Base-by-base conservation (phyloP, 495 filamentous ascomycete genomes). In the Daldinia decipiens region DNA sequence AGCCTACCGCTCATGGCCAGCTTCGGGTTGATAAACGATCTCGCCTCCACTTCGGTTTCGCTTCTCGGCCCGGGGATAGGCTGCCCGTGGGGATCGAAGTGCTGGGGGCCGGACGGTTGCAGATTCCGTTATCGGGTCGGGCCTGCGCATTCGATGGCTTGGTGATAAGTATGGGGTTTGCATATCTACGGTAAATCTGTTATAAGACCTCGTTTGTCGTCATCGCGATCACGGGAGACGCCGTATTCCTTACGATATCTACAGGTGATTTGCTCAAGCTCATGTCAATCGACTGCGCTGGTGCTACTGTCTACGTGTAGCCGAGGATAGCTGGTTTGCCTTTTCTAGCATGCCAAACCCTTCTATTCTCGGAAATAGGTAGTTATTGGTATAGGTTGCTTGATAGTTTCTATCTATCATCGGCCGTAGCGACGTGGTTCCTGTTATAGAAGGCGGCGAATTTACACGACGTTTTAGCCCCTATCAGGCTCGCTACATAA, bases 81-180 rank as follows among this genome's bases (percentile, higher is more conserved):
- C 43, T 47, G 43, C 19, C 43, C 43, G 43, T 47, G 43, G 19
- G 40, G 40, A 21, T 8, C n/a, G 40, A 45, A 0, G 40, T 19
- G 58, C 53, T 62, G 12, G 12, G 12, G 24, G 34, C 60, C 59
- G 70, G 70, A 58, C 65, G 59, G 65, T 47, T 72, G 64, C 60
- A 72, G 70, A 3, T 27, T 52, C 47, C 47, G 47, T 64, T 68
- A 61, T 68, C 70, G 65, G 59, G 24, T 47, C 64, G 70, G 69
- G 63, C 63, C 34, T 67, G 51, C 61, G 61, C 70, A 68, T 68
- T 62, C 11, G 43, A 60, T 29, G 40, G 32, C 13, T 19, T 36
- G 24, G 29, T n/a, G 24, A 27, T n/a, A 31, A 27, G 26, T 27
- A 53, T 53, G 50, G 26, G 27, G 43, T 43, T 43, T 43, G 19